These are phyloP conservation scores for Boletus sp. DNA, from an alignment of 1,284 basidiomycete species.

Conservation along the genomic window DNA sequence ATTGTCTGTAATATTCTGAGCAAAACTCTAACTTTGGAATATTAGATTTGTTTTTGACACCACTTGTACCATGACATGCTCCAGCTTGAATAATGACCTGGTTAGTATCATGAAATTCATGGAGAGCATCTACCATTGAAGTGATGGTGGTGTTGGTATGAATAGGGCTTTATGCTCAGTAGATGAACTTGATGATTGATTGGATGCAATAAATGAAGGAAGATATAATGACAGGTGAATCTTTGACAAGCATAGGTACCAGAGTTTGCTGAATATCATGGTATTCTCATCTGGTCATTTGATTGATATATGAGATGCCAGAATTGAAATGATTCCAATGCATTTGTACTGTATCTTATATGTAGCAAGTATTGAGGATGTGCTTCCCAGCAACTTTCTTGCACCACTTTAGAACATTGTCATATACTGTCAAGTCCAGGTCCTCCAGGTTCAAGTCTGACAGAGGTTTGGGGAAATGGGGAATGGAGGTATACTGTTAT, in stretches of 20 bases:
- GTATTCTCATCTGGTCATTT: slow-evolving; percentile 5
- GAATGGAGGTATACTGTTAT: too few species aligned
- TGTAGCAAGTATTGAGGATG: too few species aligned
- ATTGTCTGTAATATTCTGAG: neutral
- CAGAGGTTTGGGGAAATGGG: too few species aligned
- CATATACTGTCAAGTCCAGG: too few species aligned
- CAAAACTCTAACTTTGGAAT: slow-evolving; percentile 17
- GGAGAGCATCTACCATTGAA: slow-evolving; percentile 6
- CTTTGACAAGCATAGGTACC: neutral
- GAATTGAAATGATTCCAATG: too few species aligned
- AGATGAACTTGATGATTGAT: neutral
- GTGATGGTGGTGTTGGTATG: neutral
- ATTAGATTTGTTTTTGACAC: slow-evolving; percentile 6
- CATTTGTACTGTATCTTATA: too few species aligned
- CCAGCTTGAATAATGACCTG: neutral
- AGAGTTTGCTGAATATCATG: neutral
- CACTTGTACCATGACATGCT: slow-evolving; percentile 3
- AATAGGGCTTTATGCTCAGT: neutral
- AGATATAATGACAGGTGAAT: neutral
- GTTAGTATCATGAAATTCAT: slow-evolving; percentile 11
- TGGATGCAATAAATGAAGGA: neutral
- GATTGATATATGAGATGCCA: slow-evolving; percentile 3
- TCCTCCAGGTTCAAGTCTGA: too few species aligned
- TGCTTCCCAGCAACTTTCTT: too few species aligned
- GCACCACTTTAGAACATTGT: too few species aligned